A percentile compares a stretch with the other conserved stretches of the same genome.
These are phyloP conservation scores for Capillidium rhysosporum DNA, from an alignment of 371 early-diverging fungal genomes.

Conservation along the genomic window DNA sequence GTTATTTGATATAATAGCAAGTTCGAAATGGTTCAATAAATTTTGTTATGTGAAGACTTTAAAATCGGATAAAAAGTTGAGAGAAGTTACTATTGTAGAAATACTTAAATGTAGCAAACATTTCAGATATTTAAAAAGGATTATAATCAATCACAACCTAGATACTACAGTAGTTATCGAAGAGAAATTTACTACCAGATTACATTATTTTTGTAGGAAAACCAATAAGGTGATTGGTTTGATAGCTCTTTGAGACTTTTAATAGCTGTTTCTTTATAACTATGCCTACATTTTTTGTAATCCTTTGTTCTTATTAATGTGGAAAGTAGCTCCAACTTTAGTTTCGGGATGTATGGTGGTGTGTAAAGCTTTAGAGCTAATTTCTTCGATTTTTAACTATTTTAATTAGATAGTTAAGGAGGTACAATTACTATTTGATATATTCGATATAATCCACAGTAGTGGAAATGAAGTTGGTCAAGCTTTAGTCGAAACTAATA, in stretches of 20 bases:
- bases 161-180: background rate
- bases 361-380: slow-evolving; percentile 54
- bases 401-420: slow-evolving; percentile 35
- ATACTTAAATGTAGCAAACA: slow-evolving; percentile 38
- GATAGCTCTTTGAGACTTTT: slow-evolving; percentile 46
- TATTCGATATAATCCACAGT: slow-evolving; percentile 62
- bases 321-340: slow-evolving; percentile 58
- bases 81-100: slow-evolving; percentile 28
- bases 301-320: slow-evolving; percentile 44
- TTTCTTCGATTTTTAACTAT: slow-evolving; percentile 30
- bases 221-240: slow-evolving; percentile 46
- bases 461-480: slow-evolving; percentile 29
- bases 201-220: slow-evolving; percentile 21
- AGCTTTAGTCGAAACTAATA: slow-evolving; percentile 34
- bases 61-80: slow-evolving; percentile 45
- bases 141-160: background rate
- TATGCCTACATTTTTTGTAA: slow-evolving; percentile 10
- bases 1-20: slow-evolving; percentile 42
- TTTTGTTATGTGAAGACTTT: slow-evolving; percentile 26
- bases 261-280: slow-evolving; percentile 8
- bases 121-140: slow-evolving; percentile 45
- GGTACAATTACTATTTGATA: slow-evolving; percentile 48
- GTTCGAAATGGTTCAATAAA: slow-evolving; percentile 12
- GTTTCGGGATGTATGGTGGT: slow-evolving; percentile 21
- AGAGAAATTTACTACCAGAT: background rate